Evolutionary conservation across 2,329 filamentous ascomycete genomes (phyloP), one percentile per base, ranked within the genome.

Genomic region (Pseudogymnoascus sp.): DNA sequence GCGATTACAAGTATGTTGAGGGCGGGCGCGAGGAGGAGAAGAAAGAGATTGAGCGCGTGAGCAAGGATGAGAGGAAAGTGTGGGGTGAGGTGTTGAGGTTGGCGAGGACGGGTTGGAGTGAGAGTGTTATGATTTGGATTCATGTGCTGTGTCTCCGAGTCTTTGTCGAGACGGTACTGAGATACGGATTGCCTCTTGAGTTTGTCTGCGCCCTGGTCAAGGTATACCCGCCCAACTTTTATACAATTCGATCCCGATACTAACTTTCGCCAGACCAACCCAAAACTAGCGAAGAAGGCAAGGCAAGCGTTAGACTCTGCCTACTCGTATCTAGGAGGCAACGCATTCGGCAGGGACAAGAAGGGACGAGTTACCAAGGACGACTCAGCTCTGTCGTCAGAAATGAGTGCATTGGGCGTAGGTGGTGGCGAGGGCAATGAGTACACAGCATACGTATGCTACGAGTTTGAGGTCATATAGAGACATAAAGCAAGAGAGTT

Each of bases 391-490:
- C 76, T 90, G 71, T 86, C 89, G 42, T 88, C 86, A 37, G 93
- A 97, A 69, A 89, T 97, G 83, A 90, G 91, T 40, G 87, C 88
- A 2, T 87, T 87, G 3, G 88, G 85, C 27, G 74, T 87, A 59
- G 81, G 80, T 25, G 75, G 79, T 35, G 86, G 84, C 10, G 89
- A 92, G 63, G 87, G 87, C 61, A 81, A 84, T 68, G 92, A 97
- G 74, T 99, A 97, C 78, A 94, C 91, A 64, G 88, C 94, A 40
- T 99, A 95, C 76, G 94, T 97, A 72, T 97, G 92, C 79, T 99
- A 97, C 77, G 90, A 96, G 73, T 89, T 97, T 73, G 90, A 94
- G 72, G 86, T 97, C 67, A 68, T 72, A 72, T 73, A 71, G 68
- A 64, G 58, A 61, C 37, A 21, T 21, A 61, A 45, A 5, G 10